phyloP scores from a whole-genome alignment of 2,329 filamentous ascomycete genomes.

The Catunica adiposa region DNA sequence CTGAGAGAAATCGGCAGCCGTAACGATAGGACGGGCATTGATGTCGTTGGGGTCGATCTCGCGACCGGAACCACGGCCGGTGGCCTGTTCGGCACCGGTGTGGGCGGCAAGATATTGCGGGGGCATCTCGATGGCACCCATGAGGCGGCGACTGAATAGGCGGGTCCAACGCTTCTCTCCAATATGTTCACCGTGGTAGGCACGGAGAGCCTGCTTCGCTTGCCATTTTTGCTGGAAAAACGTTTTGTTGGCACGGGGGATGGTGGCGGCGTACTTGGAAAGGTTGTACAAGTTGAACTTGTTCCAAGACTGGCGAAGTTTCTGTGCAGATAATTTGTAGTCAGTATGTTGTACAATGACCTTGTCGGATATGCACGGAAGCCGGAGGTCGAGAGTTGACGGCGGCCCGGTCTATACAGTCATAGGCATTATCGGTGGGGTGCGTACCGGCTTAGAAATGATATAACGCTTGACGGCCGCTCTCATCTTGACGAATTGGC shows the following conservation, averaged over 20 bases:
- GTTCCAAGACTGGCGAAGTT: constrained; percentile 91
- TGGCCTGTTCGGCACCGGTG: constrained; percentile 70
- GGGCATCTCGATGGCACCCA: constrained; percentile 74
- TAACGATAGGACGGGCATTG: constrained; percentile 15
- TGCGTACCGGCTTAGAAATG: constrained; percentile 15
- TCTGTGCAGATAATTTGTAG: constrained; percentile 35
- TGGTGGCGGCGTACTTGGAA: constrained; percentile 32
- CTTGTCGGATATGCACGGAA: neutral
- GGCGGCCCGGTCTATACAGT: neutral
- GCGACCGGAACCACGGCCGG: constrained; percentile 65
- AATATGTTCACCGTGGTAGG: constrained; percentile 90
- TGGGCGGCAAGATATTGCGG: constrained; percentile 58
- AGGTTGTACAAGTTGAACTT: constrained; percentile 95
- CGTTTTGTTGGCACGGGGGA: constrained; percentile 34
- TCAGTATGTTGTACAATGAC: neutral
- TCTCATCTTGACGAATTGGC: constrained; percentile 15
- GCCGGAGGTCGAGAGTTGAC: neutral
- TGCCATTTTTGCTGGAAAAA: constrained; percentile 99
- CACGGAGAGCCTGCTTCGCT: constrained; percentile 67
- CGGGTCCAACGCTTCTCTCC: constrained; percentile 85
- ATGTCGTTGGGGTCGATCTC: constrained; percentile 20
- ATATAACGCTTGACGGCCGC: constrained; percentile 16
- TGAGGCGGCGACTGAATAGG: constrained; percentile 71
- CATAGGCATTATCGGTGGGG: neutral
- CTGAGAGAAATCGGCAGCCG: constrained; percentile 16